These are phyloP conservation scores for Nannizzia gypsea DNA, from an alignment of 2,329 filamentous ascomycete species.

Conservation along the genomic window DNA sequence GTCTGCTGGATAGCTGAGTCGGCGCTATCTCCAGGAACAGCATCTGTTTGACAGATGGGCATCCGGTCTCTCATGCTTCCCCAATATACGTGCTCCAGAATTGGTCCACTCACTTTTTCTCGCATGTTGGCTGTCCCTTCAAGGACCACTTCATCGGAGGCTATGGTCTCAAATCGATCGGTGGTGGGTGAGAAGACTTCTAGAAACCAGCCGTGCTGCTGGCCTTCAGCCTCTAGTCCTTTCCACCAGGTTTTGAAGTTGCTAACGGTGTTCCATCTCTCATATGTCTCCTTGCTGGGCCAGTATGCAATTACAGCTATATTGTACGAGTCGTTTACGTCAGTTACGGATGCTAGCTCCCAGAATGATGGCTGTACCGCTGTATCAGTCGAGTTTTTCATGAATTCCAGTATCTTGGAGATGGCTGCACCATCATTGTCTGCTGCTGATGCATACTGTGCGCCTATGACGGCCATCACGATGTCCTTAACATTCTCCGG, in stretches of 20 bases:
- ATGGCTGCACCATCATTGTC: conserved; percentile 12
- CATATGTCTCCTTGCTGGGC: conserved; percentile 21
- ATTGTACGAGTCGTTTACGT: conserved; percentile 25
- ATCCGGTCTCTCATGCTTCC: conserved; percentile 38
- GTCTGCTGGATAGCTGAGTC: neutral
- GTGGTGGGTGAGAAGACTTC: conserved; percentile 34
- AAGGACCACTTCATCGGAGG: conserved; percentile 26
- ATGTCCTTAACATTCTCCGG: conserved; percentile 21
- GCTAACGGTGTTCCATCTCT: conserved; percentile 24
- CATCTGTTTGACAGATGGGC: conserved; percentile 29
- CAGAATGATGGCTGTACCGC: conserved; percentile 15
- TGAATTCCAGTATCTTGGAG: conserved; percentile 11
- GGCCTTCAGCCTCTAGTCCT: conserved; percentile 17
- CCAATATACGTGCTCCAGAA: conserved; percentile 38
- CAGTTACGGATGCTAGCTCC: conserved; percentile 26
- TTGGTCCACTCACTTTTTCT: conserved; percentile 25
- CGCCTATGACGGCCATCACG: conserved; percentile 27
- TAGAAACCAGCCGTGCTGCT: conserved; percentile 31
- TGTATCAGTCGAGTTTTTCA: conserved; percentile 6
- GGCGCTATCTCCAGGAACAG: conserved; percentile 21
- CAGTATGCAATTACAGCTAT: conserved; percentile 32
- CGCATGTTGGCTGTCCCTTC: conserved; percentile 36
- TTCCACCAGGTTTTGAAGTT: conserved; percentile 33
- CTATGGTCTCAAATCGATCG: conserved; percentile 36
- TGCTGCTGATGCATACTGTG: conserved; percentile 16